A percentile compares a stretch with the other conserved stretches of the same genome.
Evolutionary conservation across 176 grass and related monocot species (phyloP).

Genomic region (Cenchrus americanus): DNA sequence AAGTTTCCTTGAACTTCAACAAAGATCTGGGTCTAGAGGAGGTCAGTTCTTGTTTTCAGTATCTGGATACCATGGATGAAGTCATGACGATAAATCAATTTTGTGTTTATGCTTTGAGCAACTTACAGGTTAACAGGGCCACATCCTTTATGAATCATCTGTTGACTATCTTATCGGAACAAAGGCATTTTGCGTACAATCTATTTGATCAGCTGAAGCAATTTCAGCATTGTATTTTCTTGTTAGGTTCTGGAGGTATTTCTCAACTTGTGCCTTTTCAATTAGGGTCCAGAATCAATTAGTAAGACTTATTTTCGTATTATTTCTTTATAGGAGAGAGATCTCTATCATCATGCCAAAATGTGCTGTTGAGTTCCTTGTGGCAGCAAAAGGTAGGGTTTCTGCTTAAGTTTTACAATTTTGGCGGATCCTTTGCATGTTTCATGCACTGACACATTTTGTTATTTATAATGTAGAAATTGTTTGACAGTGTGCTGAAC

Average conservation of each 20-base stretch:
- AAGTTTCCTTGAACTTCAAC: slow-evolving; percentile 76
- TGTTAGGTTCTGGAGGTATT: slow-evolving; percentile 71
- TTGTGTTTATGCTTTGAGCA: slow-evolving; percentile 38
- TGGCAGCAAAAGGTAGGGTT: slow-evolving; percentile 85
- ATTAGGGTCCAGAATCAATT: slow-evolving; percentile 3
- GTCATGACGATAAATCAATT: neutral
- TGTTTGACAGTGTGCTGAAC: slow-evolving; percentile 75
- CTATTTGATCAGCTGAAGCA: slow-evolving; percentile 58
- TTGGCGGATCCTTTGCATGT: slow-evolving; percentile 1
- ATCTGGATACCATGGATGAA: neutral
- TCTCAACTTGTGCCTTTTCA: slow-evolving; percentile 9
- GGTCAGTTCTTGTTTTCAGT: slow-evolving; percentile 50
- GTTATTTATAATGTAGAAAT: slow-evolving; percentile 42
- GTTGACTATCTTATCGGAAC: slow-evolving; percentile 65
- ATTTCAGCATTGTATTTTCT: slow-evolving; percentile 49
- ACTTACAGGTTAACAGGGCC: slow-evolving; percentile 76
- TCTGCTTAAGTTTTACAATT: slow-evolving; percentile 18
- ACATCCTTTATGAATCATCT: slow-evolving; percentile 83
- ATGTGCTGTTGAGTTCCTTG: slow-evolving; percentile 66
- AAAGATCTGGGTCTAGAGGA: slow-evolving; percentile 83
- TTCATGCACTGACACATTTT: slow-evolving; percentile 27
- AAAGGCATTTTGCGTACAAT: slow-evolving; percentile 72
- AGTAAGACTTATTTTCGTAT: neutral
- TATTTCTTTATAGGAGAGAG: slow-evolving; percentile 47
- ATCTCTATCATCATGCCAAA: slow-evolving; percentile 62